Evolutionary conservation across 345 rosid genomes (phyloP).

Genomic region (Citrus unshiu): DNA sequence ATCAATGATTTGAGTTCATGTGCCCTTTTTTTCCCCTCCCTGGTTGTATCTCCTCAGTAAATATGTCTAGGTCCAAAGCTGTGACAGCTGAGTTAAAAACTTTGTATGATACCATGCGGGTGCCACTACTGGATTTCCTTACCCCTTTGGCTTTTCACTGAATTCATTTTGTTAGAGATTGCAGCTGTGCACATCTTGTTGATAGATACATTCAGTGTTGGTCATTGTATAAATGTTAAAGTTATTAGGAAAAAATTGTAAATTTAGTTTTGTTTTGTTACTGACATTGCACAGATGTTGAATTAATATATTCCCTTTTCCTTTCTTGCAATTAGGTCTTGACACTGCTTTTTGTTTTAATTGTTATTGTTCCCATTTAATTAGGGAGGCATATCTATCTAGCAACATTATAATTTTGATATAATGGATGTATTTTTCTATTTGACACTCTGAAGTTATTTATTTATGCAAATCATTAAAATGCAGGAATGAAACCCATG

Average conservation of each 20-base stretch:
- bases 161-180: background rate
- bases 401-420: background rate
- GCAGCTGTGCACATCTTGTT: background rate
- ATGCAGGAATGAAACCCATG: conserved; percentile 97
- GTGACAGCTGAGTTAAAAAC: background rate
- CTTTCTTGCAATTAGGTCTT: background rate
- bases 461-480: conserved; percentile 3
- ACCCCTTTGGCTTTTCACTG: background rate
- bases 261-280: background rate
- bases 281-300: background rate
- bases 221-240: background rate
- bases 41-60: background rate
- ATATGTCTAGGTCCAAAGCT: background rate
- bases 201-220: background rate
- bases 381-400: background rate
- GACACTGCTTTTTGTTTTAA: background rate
- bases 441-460: background rate
- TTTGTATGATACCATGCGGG: background rate
- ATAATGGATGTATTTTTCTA: background rate
- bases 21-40: background rate
- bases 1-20: background rate
- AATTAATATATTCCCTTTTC: background rate
- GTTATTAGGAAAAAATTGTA: background rate
- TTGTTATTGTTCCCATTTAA: background rate
- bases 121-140: background rate